A percentile compares a stretch with the other conserved stretches of the same genome.
Evolutionary conservation across 768 basidiomycete genomes (phyloP).

Genomic region (Boletus sp.): DNA sequence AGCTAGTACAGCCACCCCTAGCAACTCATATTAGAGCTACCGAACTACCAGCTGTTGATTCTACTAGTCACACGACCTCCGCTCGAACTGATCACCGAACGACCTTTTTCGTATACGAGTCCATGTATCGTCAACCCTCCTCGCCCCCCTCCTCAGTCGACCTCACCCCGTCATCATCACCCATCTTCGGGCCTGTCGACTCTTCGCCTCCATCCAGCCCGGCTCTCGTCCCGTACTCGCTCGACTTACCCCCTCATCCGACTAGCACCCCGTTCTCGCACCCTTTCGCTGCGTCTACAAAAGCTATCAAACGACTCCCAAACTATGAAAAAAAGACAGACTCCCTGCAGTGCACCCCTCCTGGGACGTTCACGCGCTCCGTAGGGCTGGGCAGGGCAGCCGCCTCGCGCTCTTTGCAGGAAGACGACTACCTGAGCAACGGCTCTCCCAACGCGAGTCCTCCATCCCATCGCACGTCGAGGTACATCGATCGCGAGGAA

Average conservation of each 20-base stretch:
- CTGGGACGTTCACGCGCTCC: constrained; percentile 16
- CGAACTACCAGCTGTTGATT: neutral
- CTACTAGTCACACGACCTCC: constrained; percentile 9
- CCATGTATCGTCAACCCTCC: constrained; percentile 13
- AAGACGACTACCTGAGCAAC: constrained; percentile 21
- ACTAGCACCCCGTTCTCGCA: constrained; percentile 27
- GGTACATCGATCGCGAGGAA: constrained; percentile 31
- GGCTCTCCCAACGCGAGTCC: constrained; percentile 10
- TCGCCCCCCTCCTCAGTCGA: constrained; percentile 12
- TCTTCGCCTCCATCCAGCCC: constrained; percentile 39
- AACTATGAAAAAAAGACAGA: constrained; percentile 41
- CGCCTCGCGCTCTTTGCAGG: constrained; percentile 22
- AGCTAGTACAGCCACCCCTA: too few relatives aligned
- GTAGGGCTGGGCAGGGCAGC: constrained; percentile 13
- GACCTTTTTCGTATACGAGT: neutral
- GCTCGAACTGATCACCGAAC: neutral
- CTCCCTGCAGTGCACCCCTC: constrained; percentile 21
- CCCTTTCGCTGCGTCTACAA: constrained; percentile 60
- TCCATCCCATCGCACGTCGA: constrained; percentile 9
- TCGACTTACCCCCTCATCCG: constrained; percentile 31
- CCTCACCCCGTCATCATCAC: constrained; percentile 54
- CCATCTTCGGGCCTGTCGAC: constrained; percentile 34
- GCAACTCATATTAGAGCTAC: too few relatives aligned
- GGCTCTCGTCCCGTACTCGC: constrained; percentile 20
- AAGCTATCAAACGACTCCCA: constrained; percentile 41